These are phyloP conservation scores for Nicotiana tomentosiformis DNA, from an alignment of 257 asterid genomes.

Conservation along the genomic window DNA sequence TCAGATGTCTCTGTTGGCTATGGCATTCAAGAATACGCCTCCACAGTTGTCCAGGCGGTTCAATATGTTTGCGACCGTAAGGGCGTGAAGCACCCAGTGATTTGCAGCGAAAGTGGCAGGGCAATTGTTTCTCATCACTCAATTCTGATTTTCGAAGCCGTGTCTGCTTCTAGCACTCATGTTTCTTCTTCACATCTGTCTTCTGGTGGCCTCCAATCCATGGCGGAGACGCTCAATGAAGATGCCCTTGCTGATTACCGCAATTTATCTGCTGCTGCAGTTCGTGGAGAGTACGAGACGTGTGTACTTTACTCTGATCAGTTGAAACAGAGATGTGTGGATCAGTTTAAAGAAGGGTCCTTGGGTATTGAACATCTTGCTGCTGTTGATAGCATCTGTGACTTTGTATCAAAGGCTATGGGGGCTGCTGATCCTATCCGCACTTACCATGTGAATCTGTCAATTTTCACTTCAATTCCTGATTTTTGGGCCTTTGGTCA, in stretches of 20 bases:
- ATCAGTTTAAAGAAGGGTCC: slow-evolving; percentile 84
- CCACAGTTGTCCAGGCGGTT: slow-evolving; percentile 73
- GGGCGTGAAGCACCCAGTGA: slow-evolving; percentile 67
- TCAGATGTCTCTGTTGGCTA: slow-evolving; percentile 84
- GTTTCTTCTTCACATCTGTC: slow-evolving; percentile 42
- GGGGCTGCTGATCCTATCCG: slow-evolving; percentile 59
- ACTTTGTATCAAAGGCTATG: slow-evolving; percentile 53
- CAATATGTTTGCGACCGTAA: slow-evolving; percentile 53
- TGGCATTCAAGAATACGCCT: slow-evolving; percentile 66
- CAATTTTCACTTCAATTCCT: slow-evolving; percentile 88
- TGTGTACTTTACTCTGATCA: slow-evolving; percentile 67
- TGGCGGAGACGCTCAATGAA: slow-evolving; percentile 46
- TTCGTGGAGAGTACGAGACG: slow-evolving; percentile 55
- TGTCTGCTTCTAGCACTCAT: slow-evolving; percentile 43
- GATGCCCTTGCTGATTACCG: slow-evolving; percentile 61
- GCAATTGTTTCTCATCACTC: slow-evolving; percentile 98
- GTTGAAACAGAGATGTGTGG: slow-evolving; percentile 75
- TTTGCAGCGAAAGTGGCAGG: slow-evolving; percentile 98
- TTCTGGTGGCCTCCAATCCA: slow-evolving; percentile 41
- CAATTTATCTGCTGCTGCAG: slow-evolving; percentile 53
- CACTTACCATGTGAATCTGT: slow-evolving; percentile 73
- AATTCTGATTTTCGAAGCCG: slow-evolving; percentile 67
- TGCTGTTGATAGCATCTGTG: slow-evolving; percentile 79
- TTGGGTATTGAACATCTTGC: slow-evolving; percentile 79
- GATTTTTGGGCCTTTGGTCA: slow-evolving; percentile 93